A percentile compares a stretch with the other conserved stretches of the same genome.
Conservation (phyloP, 75 land plant species). For the Pseudotsuga menziesii region DNA sequence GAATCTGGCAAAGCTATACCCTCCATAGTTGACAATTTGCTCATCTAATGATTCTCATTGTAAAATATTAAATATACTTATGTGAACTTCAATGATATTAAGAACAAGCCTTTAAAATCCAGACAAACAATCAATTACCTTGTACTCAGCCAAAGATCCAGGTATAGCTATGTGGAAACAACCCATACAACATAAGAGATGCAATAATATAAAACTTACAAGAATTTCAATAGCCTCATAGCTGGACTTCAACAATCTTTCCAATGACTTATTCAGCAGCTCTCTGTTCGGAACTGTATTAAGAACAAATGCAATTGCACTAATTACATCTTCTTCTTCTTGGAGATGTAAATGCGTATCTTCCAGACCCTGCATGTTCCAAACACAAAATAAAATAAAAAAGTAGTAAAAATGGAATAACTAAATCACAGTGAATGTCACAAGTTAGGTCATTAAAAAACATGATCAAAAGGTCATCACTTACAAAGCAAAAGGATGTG, state of each 20-base stretch:
- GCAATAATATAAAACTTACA: slow-evolving; percentile 37
- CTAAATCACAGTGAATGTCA: too few relatives aligned
- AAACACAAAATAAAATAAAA: not conserved
- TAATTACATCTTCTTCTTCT: slow-evolving; percentile 88
- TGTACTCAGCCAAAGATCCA: not conserved
- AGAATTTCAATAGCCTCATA: slow-evolving; percentile 71
- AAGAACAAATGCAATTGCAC: slow-evolving; percentile 65
- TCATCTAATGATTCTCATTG: not conserved
- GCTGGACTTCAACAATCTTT: slow-evolving; percentile 71
- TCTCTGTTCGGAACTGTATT: slow-evolving; percentile 60
- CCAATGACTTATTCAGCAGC: slow-evolving; percentile 58
- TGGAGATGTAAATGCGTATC: slow-evolving; percentile 51
- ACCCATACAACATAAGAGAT: not conserved
- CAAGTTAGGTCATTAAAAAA: too few relatives aligned
- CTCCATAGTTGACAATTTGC: not conserved
- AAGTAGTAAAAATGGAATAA: too few relatives aligned
- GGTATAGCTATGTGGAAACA: not conserved
- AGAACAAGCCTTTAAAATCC: not conserved
- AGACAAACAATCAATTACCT: not conserved
- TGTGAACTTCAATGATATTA: not conserved
- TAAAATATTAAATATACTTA: not conserved
- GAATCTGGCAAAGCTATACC: not conserved
- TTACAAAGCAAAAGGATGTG: too few relatives aligned
- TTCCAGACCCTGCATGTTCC: slow-evolving; percentile 60
- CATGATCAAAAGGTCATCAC: too few relatives aligned